These are phyloP conservation scores for Bondarzewia mesenterica DNA, from an alignment of 1,284 basidiomycete species.

Conservation along the genomic window DNA sequence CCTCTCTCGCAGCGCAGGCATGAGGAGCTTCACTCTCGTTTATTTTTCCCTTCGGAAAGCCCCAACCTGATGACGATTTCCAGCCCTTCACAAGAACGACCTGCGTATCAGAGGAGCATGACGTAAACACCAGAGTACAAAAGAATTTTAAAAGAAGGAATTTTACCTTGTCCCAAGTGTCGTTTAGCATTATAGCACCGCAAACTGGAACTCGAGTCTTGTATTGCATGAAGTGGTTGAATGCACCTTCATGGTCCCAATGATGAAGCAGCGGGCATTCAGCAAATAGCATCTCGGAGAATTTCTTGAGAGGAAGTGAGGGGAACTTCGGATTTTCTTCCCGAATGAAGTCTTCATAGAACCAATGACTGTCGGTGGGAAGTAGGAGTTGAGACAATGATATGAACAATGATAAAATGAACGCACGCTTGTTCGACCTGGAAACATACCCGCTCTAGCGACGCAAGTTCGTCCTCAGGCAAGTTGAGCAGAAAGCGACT, in stretches of 20 bases:
- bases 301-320: slow-evolving; percentile 83
- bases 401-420: not conserved
- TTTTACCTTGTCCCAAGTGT: slow-evolving; percentile 84
- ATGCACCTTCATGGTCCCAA: slow-evolving; percentile 78
- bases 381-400: not conserved
- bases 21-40: slow-evolving; percentile 85
- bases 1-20: slow-evolving; percentile 87
- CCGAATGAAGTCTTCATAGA: slow-evolving; percentile 98
- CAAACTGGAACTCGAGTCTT: slow-evolving; percentile 99
- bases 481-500: slow-evolving; percentile 97
- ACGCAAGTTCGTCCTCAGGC: slow-evolving; percentile 87
- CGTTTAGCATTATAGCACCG: slow-evolving; percentile 92
- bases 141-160: slow-evolving; percentile 5
- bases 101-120: slow-evolving; percentile 29
- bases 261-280: slow-evolving; percentile 75
- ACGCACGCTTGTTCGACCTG: slow-evolving; percentile 94
- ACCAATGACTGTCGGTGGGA: slow-evolving; percentile 80
- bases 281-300: slow-evolving; percentile 89
- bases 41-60: slow-evolving; percentile 98
- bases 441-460: slow-evolving; percentile 93
- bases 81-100: slow-evolving; percentile 95
- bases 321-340: slow-evolving; percentile 86
- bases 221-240: slow-evolving; percentile 86
- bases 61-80: slow-evolving; percentile 96
- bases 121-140: slow-evolving; percentile 9